Percentiles rank a stretch among this genome's conserved stretches.
Conservation (phyloP, 305 asterid genomes). For the Euphrasia arctica region DNA sequence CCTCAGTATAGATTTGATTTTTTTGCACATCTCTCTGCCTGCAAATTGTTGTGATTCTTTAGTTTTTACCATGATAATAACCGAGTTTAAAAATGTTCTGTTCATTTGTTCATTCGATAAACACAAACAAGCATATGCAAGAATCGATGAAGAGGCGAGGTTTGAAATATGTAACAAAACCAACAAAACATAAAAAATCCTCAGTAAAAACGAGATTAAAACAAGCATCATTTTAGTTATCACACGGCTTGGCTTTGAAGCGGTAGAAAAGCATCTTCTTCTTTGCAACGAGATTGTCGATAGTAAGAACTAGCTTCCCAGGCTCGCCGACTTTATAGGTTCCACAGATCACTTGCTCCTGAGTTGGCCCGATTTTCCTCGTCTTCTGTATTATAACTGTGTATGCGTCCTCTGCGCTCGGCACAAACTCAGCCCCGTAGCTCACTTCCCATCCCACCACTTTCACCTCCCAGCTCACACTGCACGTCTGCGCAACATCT, state of each 20-base stretch:
- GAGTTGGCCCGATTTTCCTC: constrained; percentile 23
- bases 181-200: no score
- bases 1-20: no score
- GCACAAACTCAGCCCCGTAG: constrained; percentile 43
- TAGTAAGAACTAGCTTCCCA: constrained; percentile 33
- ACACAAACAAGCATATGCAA: no score
- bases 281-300: constrained; percentile 37
- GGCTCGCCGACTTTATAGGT: constrained; percentile 31
- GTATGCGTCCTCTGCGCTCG: constrained; percentile 33
- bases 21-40: no score
- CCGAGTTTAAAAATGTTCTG: no score
- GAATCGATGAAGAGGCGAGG: no score
- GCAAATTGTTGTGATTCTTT: no score
- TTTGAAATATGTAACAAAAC: no score
- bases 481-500: constrained; percentile 24
- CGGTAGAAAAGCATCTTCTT: constrained; percentile 44
- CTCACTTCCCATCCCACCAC: constrained; percentile 49
- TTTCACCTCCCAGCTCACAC: constrained; percentile 33
- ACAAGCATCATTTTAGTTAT: no score
- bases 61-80: no score
- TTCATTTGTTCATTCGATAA: no score
- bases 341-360: constrained; percentile 29
- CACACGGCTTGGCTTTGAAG: constrained; percentile 31
- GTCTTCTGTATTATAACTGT: constrained; percentile 34
- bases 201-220: no score